phyloP scores from a whole-genome alignment of 148 eudicot species.

The Chenopodium berlandieri region DNA sequence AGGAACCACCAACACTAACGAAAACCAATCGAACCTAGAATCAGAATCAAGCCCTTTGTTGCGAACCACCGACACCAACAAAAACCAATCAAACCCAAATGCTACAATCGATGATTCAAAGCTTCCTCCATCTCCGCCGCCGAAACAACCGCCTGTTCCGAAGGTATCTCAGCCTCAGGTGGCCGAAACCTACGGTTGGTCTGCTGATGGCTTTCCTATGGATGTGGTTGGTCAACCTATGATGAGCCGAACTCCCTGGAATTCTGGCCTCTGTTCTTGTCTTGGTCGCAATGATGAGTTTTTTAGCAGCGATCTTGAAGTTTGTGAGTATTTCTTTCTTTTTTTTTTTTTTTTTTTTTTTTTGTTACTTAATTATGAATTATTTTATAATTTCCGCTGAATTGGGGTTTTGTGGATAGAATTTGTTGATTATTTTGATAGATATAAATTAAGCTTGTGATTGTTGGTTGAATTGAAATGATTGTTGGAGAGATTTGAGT shows the following conservation, averaged over 20 bases:
- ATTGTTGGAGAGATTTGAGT: background rate
- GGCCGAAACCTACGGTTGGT: conserved; percentile 44
- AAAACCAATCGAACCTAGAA: conserved; percentile 27
- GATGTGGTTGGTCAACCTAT: conserved; percentile 39
- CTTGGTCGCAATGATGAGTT: conserved; percentile 70
- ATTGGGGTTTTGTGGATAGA: background rate
- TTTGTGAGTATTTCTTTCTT: conserved; percentile 53
- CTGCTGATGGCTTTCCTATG: conserved; percentile 67
- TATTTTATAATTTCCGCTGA: background rate
- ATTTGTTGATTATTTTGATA: too few relatives aligned
- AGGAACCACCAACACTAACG: conserved; percentile 18
- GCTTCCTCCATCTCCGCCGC: conserved; percentile 19
- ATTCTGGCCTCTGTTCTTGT: conserved; percentile 53
- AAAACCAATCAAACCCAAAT: background rate
- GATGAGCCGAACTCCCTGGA: conserved; percentile 50
- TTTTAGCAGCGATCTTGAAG: conserved; percentile 84
- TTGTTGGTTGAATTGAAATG: background rate
- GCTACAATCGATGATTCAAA: background rate
- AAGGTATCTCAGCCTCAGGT: conserved; percentile 23
- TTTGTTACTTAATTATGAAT: background rate
- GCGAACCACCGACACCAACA: conserved; percentile 19
- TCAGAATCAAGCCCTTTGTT: conserved; percentile 68
- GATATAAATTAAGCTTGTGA: background rate
- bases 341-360: background rate
- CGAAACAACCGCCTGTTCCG: conserved; percentile 29